phyloP scores from a whole-genome alignment of 1,284 basidiomycete species.

The Prillingera fragicola region DNA sequence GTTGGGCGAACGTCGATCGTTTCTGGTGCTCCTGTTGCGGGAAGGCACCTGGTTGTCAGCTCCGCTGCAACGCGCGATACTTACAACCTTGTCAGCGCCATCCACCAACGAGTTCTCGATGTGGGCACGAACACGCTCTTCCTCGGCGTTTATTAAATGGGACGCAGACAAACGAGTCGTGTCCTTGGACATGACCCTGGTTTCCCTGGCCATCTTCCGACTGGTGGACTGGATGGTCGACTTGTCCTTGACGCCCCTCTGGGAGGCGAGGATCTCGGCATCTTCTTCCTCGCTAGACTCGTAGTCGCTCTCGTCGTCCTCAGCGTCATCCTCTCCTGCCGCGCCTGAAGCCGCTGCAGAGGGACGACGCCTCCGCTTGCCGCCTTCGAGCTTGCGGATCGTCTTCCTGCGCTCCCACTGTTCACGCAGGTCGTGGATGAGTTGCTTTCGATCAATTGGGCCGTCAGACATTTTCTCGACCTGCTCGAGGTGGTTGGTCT shows the following conservation, averaged over 20 bases:
- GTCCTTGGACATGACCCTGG: constrained; percentile 3
- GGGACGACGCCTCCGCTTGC: constrained; percentile 23
- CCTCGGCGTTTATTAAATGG: constrained; percentile 87
- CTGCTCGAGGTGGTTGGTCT: constrained; percentile 69
- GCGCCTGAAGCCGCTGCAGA: constrained; percentile 20
- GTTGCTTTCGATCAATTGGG: constrained; percentile 67
- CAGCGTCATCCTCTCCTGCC: constrained; percentile 35
- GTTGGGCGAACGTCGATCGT: constrained; percentile 17
- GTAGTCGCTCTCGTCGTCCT: constrained; percentile 34
- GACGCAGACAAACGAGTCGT: constrained; percentile 52
- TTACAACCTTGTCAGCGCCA: constrained; percentile 55
- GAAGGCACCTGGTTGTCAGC: constrained; percentile 8
- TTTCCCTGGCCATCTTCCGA: constrained; percentile 8
- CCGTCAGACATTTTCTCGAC: constrained; percentile 55
- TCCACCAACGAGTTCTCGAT: constrained; percentile 73
- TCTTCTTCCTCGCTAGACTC: constrained; percentile 44
- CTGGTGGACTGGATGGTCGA: too few relatives aligned
- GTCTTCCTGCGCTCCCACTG: constrained; percentile 80
- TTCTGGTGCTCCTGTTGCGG: constrained; percentile 29
- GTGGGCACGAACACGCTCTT: constrained; percentile 74
- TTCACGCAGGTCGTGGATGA: constrained; percentile 67
- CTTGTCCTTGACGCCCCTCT: constrained; percentile 29
- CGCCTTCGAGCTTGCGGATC: constrained; percentile 76
- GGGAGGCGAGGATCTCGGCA: constrained; percentile 47
- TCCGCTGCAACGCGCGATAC: constrained; percentile 3